A percentile compares a stretch with the other conserved stretches of the same genome.
These are phyloP conservation scores for Cucumis melo DNA, from an alignment of 306 rosid species.

Conservation along the genomic window DNA sequence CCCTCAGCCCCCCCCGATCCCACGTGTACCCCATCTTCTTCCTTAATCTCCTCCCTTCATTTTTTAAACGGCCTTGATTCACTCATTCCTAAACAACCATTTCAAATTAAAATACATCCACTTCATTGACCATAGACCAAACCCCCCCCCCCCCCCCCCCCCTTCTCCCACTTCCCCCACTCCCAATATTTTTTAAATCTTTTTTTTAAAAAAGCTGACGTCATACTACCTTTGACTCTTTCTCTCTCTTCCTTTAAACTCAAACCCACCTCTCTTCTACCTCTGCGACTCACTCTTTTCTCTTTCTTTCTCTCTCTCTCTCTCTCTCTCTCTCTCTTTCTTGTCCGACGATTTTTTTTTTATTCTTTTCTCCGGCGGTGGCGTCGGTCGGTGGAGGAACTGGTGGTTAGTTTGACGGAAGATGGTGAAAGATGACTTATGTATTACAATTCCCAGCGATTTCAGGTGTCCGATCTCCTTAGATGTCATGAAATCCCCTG, in stretches of 20 bases:
- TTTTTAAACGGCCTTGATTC: conserved; percentile 6
- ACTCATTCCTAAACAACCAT: neutral
- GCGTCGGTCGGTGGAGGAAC: neutral
- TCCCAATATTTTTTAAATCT: neutral
- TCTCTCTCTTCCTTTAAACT: conserved; percentile 47
- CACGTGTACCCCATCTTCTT: conserved; percentile 8
- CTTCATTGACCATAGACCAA: conserved; percentile 40
- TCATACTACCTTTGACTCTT: conserved; percentile 76
- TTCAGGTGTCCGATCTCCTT: conserved; percentile 83
- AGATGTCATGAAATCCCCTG: conserved; percentile 91
- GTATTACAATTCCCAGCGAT: conserved; percentile 54
- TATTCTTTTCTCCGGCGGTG: neutral
- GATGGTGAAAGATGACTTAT: conserved; percentile 69
- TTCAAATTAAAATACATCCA: conserved; percentile 1
- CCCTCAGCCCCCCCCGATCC: conserved; percentile 26
- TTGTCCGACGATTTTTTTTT: neutral
- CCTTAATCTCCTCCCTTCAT: neutral
- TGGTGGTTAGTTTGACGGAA: neutral
- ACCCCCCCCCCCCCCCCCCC: neutral
- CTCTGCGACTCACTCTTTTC: conserved; percentile 1
- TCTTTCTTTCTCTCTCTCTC: neutral
- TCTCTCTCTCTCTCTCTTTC: neutral
- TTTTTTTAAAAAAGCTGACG: conserved; percentile 21
- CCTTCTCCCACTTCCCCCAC: neutral
- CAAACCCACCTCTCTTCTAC: conserved; percentile 19